A percentile compares a stretch with the other conserved stretches of the same genome.
phyloP scores from a whole-genome alignment of 305 asterid species.

The Petunia hybrid region DNA sequence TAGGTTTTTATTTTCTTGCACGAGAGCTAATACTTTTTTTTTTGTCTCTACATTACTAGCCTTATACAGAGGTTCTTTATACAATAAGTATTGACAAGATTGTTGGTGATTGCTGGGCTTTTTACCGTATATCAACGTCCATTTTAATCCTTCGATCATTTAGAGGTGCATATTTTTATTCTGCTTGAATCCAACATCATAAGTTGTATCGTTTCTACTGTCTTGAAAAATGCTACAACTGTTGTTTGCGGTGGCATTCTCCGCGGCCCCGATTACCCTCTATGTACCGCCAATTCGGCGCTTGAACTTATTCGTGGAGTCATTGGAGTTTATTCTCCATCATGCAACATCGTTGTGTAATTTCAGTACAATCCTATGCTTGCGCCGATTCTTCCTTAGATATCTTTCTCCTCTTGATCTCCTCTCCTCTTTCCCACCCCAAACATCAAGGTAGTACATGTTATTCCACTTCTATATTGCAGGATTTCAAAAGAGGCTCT shows the following conservation, averaged over 20 bases:
- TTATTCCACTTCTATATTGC: not conserved
- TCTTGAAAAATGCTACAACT: not conserved
- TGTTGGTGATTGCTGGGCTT: not conserved
- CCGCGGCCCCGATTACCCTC: conserved; percentile 19
- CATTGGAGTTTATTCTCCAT: not conserved
- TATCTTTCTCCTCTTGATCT: not conserved
- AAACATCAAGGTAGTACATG: not conserved
- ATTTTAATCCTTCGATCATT: too few species aligned
- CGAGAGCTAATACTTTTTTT: too few species aligned
- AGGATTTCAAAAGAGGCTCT: too few species aligned
- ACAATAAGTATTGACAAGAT: not conserved
- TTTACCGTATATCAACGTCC: too few species aligned
- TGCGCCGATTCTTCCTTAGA: not conserved
- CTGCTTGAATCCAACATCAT: not conserved
- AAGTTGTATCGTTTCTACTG: not conserved
- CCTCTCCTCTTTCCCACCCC: not conserved
- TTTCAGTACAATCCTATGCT: not conserved
- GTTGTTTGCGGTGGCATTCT: conserved; percentile 10
- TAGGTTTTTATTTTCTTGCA: too few species aligned
- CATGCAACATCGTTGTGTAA: not conserved
- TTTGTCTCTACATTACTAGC: not conserved
- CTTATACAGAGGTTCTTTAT: not conserved
- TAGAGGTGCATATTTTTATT: not conserved
- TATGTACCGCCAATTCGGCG: conserved; percentile 12
- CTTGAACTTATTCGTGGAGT: conserved; percentile 8